Base-by-base conservation (phyloP, 176 grass and related monocot genomes). In the Rhynchospora breviuscula region DNA sequence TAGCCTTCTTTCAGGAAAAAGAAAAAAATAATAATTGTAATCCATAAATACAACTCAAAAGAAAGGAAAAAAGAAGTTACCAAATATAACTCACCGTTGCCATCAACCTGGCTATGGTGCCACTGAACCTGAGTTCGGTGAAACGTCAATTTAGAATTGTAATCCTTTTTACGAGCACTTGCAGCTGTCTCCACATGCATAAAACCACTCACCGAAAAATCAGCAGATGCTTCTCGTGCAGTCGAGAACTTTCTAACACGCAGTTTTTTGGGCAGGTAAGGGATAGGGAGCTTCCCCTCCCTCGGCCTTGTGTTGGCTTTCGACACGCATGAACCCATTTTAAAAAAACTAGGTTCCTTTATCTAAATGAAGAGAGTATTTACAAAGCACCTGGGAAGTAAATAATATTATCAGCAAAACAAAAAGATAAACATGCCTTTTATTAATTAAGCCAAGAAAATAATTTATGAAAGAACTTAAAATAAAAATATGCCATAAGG, bases 111-210 rank as follows among this genome's bases (percentile, higher is more conserved):
- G 84, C 85, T 93, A 66, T 95, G 92, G 62, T 93, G 88, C 93
- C 96, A 95, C 69, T 93, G 89, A 89, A 95, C 90, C 81, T 99
- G 91, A 7, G 88, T 95, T 13, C 91, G 86, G 58, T 95, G 92
- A 88, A 92, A 87, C 25, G 82, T 99, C 82, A 89, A 73, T 78
- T 92, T 93, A 44, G 88, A 81, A 52, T 83, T 88, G 84, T 91
- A 87, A 0, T 78, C 61, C 61, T 95, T 99, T 64, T 87, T 63
- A 26, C 51, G 46, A 66, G 87, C 88, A 1, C 85, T 79, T 4
- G 85, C 29, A 53, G 79, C 85, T 5, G 88, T 88, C 85, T 97
- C 94, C 7, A 92, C 57, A n/a, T 88, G 93, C 60, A 93, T 88
- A 62, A 93, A 90, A 74, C 90, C 88, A 43, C 95, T 93, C 72